A percentile compares a stretch with the other conserved stretches of the same genome.
Conservation (phyloP, 1,284 basidiomycete species). For the Ustilago shanxiensis region DNA sequence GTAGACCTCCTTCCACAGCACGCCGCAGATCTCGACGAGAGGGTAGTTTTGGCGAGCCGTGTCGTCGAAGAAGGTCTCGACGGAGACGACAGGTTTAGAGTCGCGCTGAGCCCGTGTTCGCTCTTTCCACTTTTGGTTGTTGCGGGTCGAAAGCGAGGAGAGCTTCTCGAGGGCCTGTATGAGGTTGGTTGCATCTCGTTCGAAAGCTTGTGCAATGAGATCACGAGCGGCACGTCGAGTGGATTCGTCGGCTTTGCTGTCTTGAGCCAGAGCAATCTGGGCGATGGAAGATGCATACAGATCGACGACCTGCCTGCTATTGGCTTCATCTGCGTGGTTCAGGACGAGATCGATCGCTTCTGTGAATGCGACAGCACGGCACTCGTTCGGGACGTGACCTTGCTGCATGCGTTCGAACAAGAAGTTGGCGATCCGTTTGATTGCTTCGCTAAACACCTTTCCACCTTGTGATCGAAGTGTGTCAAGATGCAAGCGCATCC, state of each 20-base stretch:
- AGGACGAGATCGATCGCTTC: slow-evolving; percentile 44
- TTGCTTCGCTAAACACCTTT: slow-evolving; percentile 50
- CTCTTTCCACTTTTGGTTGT: slow-evolving; percentile 33
- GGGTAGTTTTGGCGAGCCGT: slow-evolving; percentile 32
- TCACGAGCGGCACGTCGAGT: slow-evolving; percentile 42
- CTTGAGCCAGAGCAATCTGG: slow-evolving; percentile 40
- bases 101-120: slow-evolving; percentile 27
- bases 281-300: slow-evolving; percentile 58
- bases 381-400: slow-evolving; percentile 47
- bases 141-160: slow-evolving; percentile 28
- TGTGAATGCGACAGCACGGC: slow-evolving; percentile 41
- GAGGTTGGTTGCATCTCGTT: slow-evolving; percentile 40
- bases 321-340: slow-evolving; percentile 43
- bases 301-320: slow-evolving; percentile 51
- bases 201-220: slow-evolving; percentile 48
- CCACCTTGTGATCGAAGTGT: slow-evolving; percentile 35
- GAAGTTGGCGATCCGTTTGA: slow-evolving; percentile 63
- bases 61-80: slow-evolving; percentile 33
- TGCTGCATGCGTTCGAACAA: slow-evolving; percentile 64
- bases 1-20: slow-evolving; percentile 54
- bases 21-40: slow-evolving; percentile 37
- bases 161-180: slow-evolving; percentile 31
- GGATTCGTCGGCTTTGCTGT: slow-evolving; percentile 23
- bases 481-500: slow-evolving; percentile 51
- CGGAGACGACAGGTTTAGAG: slow-evolving; percentile 14